These are phyloP conservation scores for Microbotryum lychnidis-dioicae DNA, from an alignment of 1,284 basidiomycete species.

Conservation along the genomic window DNA sequence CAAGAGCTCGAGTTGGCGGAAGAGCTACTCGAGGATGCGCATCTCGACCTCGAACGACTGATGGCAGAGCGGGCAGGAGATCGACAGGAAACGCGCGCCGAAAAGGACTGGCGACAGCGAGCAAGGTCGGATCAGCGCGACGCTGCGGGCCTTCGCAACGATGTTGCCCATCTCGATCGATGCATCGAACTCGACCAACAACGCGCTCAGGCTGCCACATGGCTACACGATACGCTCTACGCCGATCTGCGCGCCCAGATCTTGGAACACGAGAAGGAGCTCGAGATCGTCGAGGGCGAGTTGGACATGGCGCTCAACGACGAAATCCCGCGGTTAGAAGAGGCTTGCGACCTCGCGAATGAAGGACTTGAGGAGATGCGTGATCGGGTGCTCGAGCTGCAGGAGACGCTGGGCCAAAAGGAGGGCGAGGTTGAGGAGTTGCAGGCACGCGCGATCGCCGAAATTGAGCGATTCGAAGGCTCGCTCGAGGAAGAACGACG, in stretches of 20 bases:
- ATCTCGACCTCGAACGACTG: background rate
- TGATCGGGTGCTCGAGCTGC: conserved; percentile 1
- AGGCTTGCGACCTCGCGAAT: background rate
- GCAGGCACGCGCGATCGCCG: background rate
- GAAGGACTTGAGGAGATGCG: background rate
- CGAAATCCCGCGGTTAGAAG: conserved; percentile 1
- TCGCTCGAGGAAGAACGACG: background rate
- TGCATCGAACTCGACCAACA: background rate
- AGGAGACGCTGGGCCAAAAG: background rate
- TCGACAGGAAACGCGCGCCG: conserved; percentile 5
- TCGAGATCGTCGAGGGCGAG: conserved; percentile 1
- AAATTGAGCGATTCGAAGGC: background rate
- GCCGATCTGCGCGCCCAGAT: too few relatives aligned
- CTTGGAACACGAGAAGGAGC: background rate
- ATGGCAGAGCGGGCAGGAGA: conserved; percentile 1
- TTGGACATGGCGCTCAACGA: conserved; percentile 1
- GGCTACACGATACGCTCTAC: too few relatives aligned
- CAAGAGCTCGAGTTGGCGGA: background rate
- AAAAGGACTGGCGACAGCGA: conserved; percentile 30
- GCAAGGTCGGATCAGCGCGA: conserved; percentile 24
- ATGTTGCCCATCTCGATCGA: conserved; percentile 3
- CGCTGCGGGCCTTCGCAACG: conserved; percentile 4
- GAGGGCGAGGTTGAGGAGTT: conserved; percentile 1
- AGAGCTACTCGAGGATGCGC: background rate
- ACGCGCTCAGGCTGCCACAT: too few relatives aligned